Evolutionary conservation across 164 flowering plant genomes (phyloP).

Genomic region (Vitis rotundifolia): DNA sequence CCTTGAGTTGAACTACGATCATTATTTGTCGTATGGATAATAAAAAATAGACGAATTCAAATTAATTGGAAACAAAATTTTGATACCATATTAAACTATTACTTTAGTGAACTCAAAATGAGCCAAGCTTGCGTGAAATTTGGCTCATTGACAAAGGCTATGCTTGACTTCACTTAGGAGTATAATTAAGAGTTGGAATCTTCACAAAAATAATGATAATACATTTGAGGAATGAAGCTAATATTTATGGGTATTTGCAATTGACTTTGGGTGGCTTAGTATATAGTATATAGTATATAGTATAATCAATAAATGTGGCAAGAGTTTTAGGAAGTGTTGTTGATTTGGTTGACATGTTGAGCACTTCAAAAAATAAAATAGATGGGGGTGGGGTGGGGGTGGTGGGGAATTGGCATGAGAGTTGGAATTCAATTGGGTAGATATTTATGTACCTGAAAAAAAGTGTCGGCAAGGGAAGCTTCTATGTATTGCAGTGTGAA

Average conservation of each 20-base stretch:
- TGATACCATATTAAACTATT: no score
- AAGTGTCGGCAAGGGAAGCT: conserved; percentile 28
- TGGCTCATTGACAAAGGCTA: no score
- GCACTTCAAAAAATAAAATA: conserved; percentile 12
- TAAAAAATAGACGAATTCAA: no score
- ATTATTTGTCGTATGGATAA: no score
- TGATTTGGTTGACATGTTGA: conserved; percentile 12
- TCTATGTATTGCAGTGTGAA: not conserved
- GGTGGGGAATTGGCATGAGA: not conserved
- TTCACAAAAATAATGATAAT: not conserved
- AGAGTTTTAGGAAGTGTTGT: conserved; percentile 7
- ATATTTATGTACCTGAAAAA: not conserved
- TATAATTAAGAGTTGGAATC: no score
- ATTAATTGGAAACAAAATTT: no score
- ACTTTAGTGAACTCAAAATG: no score
- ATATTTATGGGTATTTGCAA: not conserved
- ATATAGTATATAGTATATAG: not conserved
- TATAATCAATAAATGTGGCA: not conserved
- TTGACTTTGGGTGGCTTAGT: no score
- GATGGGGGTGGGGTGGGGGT: no score
- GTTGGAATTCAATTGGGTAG: not conserved
- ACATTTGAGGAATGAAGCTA: not conserved
- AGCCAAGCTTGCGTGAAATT: no score
- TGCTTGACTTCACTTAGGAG: no score
- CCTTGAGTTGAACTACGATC: no score